Conservation (phyloP, 371 early-diverging fungal species). For the Mortierella sp. region DNA sequence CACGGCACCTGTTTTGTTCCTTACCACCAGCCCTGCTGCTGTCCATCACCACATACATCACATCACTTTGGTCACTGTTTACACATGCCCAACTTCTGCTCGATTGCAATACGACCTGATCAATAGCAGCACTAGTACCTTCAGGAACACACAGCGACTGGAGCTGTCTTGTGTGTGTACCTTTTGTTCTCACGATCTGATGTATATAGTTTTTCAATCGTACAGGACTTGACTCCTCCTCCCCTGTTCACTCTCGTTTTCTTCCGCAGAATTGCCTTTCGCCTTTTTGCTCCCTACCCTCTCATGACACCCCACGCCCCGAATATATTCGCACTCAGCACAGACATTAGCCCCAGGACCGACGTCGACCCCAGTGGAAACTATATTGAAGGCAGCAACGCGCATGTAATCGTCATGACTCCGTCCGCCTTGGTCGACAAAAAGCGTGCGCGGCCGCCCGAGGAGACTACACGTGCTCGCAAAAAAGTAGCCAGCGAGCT, state of each 20-base stretch:
- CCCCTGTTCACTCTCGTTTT: background rate
- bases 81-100: too few species aligned
- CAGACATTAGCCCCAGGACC: background rate
- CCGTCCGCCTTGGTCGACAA: conserved; percentile 9
- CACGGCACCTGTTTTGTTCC: too few species aligned
- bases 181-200: background rate
- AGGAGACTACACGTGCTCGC: conserved; percentile 23
- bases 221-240: background rate
- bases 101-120: too few species aligned
- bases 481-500: conserved; percentile 46
- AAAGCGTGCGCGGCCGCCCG: conserved; percentile 30
- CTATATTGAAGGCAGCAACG: background rate
- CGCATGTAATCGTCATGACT: background rate
- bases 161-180: background rate
- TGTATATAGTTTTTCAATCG: background rate
- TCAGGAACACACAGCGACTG: background rate
- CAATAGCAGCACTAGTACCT: too few species aligned
- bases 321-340: conserved; percentile 1
- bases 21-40: too few species aligned
- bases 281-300: background rate
- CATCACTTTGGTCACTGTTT: too few species aligned
- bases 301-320: background rate
- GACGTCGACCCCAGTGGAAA: background rate
- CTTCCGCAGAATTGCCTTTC: background rate
- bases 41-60: too few species aligned